These are phyloP conservation scores for Zymoseptoria pseudotritici DNA, from an alignment of 2,329 filamentous ascomycete genomes.

Conservation along the genomic window DNA sequence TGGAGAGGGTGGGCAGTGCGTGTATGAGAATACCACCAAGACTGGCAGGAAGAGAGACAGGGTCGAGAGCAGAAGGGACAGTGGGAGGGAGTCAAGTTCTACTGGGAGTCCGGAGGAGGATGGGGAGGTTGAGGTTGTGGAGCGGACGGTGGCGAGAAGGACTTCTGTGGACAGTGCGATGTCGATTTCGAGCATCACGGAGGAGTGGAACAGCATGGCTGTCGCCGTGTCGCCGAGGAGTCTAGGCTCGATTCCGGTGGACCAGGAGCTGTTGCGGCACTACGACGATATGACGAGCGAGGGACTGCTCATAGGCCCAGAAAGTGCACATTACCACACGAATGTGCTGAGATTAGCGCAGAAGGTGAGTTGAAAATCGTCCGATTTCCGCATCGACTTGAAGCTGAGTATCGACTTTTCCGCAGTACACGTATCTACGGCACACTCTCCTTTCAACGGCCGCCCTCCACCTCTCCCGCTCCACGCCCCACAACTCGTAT, in stretches of 20 bases:
- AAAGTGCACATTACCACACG: conserved; percentile 6
- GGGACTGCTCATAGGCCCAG: conserved; percentile 6
- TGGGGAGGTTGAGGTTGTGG: neutral
- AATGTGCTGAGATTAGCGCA: conserved; percentile 6
- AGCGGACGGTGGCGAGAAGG: neutral
- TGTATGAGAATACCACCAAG: neutral
- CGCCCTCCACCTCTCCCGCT: conserved; percentile 5
- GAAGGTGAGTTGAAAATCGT: neutral
- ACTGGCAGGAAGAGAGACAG: neutral
- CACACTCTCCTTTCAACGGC: conserved; percentile 7
- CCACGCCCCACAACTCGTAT: neutral
- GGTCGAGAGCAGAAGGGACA: neutral
- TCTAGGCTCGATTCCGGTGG: conserved; percentile 1
- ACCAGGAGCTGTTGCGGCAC: conserved; percentile 4
- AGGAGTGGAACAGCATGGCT: neutral
- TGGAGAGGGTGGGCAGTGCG: neutral
- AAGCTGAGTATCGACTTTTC: neutral
- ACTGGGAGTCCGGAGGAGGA: neutral
- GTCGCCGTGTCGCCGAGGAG: neutral
- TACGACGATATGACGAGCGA: conserved; percentile 8
- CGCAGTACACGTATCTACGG: conserved; percentile 6
- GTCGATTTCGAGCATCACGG: conserved; percentile 2
- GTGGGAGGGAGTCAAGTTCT: neutral
- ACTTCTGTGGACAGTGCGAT: neutral
- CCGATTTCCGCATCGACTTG: neutral